A percentile compares a stretch with the other conserved stretches of the same genome.
phyloP scores from a whole-genome alignment of 2,329 filamentous ascomycete genomes.

The Dactylella cylindrospora region DNA sequence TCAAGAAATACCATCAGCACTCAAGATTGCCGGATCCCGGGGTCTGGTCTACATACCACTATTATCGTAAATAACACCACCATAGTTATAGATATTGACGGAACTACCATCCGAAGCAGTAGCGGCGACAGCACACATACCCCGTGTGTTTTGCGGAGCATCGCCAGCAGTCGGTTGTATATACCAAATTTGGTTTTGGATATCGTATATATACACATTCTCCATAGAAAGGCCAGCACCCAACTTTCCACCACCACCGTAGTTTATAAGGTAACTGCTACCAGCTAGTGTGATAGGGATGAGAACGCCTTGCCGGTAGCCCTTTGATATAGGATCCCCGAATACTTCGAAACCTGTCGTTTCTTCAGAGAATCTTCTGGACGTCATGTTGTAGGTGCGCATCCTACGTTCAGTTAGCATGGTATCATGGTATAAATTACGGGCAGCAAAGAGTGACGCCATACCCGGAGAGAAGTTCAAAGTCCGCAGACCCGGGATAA shows the following conservation, averaged over 20 bases:
- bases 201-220: slow-evolving; percentile 30
- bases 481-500: slow-evolving; percentile 14
- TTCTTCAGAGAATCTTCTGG: slow-evolving; percentile 10
- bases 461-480: slow-evolving; percentile 35
- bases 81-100: slow-evolving; percentile 37
- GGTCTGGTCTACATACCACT: neutral
- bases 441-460: neutral
- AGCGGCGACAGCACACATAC: slow-evolving; percentile 20
- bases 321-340: slow-evolving; percentile 13
- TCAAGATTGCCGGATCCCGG: neutral
- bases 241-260: slow-evolving; percentile 23
- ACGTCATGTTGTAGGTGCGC: slow-evolving; percentile 34
- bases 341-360: slow-evolving; percentile 16
- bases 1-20: too few species aligned
- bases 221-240: slow-evolving; percentile 15
- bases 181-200: slow-evolving; percentile 22
- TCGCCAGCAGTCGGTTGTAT: slow-evolving; percentile 21
- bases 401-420: slow-evolving; percentile 1
- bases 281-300: slow-evolving; percentile 28
- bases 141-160: slow-evolving; percentile 17
- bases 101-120: slow-evolving; percentile 28
- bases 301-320: slow-evolving; percentile 28
- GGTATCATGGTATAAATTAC: too few species aligned
- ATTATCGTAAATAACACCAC: slow-evolving; percentile 22
- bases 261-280: slow-evolving; percentile 34